Percentiles rank a stretch among this genome's conserved stretches.
Conservation (phyloP, 345 rosid genomes). For the Trapa bicornis region DNA sequence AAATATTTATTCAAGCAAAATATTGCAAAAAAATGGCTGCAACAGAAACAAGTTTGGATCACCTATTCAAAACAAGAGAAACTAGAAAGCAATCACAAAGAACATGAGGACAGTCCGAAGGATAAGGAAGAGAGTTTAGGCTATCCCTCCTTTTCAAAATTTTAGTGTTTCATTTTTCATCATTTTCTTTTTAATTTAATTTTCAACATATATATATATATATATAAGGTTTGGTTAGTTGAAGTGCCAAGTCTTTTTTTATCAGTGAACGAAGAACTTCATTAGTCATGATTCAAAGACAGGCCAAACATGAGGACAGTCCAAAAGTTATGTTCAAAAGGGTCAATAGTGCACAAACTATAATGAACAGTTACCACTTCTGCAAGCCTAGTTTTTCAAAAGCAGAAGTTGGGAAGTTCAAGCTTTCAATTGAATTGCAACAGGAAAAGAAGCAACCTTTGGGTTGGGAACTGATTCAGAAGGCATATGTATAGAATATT, state of each 20-base stretch:
- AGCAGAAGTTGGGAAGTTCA: slow-evolving; percentile 1
- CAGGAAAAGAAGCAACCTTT: slow-evolving; percentile 10
- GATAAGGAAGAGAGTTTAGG: not conserved
- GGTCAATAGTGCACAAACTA: no score
- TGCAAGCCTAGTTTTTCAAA: not conserved
- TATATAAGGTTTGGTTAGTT: no score
- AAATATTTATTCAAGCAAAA: not conserved
- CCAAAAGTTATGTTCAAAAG: no score
- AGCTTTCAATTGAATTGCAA: slow-evolving; percentile 2
- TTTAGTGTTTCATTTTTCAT: no score
- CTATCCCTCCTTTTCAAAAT: no score
- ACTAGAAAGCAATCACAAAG: not conserved
- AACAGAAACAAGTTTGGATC: not conserved
- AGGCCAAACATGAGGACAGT: no score
- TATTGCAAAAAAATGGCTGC: not conserved
- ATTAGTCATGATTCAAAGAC: no score
- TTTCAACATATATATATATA: no score
- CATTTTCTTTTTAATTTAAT: no score
- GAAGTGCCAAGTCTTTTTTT: no score
- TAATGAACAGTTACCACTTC: no score
- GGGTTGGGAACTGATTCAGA: slow-evolving; percentile 12
- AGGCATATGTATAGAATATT: slow-evolving; percentile 33
- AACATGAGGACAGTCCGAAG: not conserved
- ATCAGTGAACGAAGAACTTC: no score
- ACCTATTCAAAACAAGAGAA: not conserved